Percentiles rank a stretch among this genome's conserved stretches.
phyloP scores from a whole-genome alignment of 768 basidiomycete species.

The Pleurotus sapidus region DNA sequence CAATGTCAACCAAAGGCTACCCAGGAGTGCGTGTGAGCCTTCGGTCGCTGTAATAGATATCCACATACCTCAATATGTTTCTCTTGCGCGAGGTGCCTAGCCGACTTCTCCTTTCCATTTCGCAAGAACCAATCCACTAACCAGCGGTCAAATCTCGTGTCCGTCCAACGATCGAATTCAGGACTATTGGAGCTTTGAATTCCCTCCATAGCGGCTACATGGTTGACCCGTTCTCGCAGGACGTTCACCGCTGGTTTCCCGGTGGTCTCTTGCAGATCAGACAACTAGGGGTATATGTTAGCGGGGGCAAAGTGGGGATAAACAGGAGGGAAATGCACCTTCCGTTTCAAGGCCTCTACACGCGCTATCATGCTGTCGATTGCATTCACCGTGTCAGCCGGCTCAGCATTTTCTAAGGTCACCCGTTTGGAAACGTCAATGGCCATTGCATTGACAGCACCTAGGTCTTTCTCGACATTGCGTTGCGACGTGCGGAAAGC shows the following conservation, averaged over 20 bases:
- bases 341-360: constrained; percentile 81
- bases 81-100: constrained; percentile 71
- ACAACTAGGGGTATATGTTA: constrained; percentile 28
- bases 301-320: not conserved
- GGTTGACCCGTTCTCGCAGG: constrained; percentile 71
- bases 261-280: constrained; percentile 43
- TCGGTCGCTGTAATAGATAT: not conserved
- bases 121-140: constrained; percentile 91
- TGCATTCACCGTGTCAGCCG: constrained; percentile 53
- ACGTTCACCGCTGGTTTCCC: constrained; percentile 67
- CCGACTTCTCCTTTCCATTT: constrained; percentile 74
- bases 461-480: constrained; percentile 77
- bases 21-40: not conserved
- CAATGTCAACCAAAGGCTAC: constrained; percentile 86
- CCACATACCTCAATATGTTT: constrained; percentile 75
- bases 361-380: constrained; percentile 77
- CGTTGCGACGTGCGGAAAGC: constrained; percentile 82
- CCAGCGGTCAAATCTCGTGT: constrained; percentile 82
- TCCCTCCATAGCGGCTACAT: constrained; percentile 63
- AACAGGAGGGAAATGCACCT: constrained; percentile 46
- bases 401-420: constrained; percentile 30
- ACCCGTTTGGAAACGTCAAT: constrained; percentile 57
- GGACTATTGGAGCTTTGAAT: constrained; percentile 47
- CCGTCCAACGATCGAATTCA: constrained; percentile 75
- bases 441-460: constrained; percentile 50